Percentiles rank a stretch among this genome's conserved stretches.
phyloP scores from a whole-genome alignment of 1,139 yeast species.

The Taphrina betulina region DNA sequence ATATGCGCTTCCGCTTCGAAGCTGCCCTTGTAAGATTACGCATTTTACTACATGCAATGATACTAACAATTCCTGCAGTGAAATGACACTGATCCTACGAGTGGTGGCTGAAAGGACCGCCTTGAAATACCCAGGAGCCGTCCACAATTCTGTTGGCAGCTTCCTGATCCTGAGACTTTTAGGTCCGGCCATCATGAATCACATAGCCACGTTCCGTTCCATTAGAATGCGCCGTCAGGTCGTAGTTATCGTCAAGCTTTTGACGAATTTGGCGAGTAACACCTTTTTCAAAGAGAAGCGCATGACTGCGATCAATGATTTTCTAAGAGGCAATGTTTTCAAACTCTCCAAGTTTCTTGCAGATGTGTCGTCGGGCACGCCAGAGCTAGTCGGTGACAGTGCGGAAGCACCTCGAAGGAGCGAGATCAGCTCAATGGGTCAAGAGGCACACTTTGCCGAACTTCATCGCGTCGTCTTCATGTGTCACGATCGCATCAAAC shows the following conservation, averaged over 20 bases:
- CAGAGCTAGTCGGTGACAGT: background rate
- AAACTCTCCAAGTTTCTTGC: background rate
- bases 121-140: constrained; percentile 14
- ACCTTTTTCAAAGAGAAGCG: constrained; percentile 22
- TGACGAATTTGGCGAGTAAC: constrained; percentile 25
- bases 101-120: constrained; percentile 10
- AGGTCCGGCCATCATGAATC: constrained; percentile 15
- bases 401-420: background rate
- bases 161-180: constrained; percentile 16
- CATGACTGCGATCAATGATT: constrained; percentile 12
- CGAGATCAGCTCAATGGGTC: too few species aligned
- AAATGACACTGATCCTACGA: background rate
- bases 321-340: background rate
- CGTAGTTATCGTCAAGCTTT: constrained; percentile 12
- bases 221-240: constrained; percentile 18
- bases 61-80: background rate
- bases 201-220: background rate
- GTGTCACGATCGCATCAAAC: constrained; percentile 1
- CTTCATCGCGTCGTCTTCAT: background rate
- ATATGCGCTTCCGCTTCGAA: constrained; percentile 6
- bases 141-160: constrained; percentile 11
- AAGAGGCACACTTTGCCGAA: too few species aligned
- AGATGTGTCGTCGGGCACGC: background rate
- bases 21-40: constrained; percentile 6
- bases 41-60: background rate